Percentiles rank a stretch among this genome's conserved stretches.
Conservation (phyloP, 148 eudicot genomes). For the Rhododendron ovatum region DNA sequence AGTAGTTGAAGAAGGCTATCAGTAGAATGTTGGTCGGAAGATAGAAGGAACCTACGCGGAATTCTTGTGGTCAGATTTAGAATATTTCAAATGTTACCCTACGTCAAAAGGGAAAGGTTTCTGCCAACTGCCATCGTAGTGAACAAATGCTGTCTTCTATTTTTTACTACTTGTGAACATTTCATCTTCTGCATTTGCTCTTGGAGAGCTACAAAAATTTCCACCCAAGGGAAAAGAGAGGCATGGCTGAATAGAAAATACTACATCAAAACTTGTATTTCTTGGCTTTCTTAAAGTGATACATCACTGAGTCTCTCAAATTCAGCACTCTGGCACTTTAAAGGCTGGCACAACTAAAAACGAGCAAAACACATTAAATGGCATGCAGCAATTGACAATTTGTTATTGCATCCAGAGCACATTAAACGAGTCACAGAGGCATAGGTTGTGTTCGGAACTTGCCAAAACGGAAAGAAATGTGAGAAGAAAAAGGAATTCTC, state of each 20-base stretch:
- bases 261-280: background rate
- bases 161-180: background rate
- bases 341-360: background rate
- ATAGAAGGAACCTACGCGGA: slow-evolving; percentile 64
- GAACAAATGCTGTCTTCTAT: background rate
- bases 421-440: background rate
- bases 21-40: slow-evolving; percentile 80
- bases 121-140: background rate
- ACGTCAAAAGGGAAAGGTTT: background rate
- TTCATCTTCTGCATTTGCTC: background rate
- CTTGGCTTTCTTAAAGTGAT: background rate
- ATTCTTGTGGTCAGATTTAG: background rate
- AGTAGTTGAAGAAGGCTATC: slow-evolving; percentile 96
- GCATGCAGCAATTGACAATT: background rate
- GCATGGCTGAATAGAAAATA: background rate
- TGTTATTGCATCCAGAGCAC: background rate
- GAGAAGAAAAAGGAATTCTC: background rate
- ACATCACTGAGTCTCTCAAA: background rate
- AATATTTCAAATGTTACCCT: background rate
- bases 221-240: background rate
- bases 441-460: background rate
- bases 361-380: background rate
- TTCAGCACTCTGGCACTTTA: background rate
- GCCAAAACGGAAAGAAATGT: background rate
- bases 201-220: background rate